Conservation (phyloP, 2,329 filamentous ascomycete species). For the Pleurostoma richardsiae region DNA sequence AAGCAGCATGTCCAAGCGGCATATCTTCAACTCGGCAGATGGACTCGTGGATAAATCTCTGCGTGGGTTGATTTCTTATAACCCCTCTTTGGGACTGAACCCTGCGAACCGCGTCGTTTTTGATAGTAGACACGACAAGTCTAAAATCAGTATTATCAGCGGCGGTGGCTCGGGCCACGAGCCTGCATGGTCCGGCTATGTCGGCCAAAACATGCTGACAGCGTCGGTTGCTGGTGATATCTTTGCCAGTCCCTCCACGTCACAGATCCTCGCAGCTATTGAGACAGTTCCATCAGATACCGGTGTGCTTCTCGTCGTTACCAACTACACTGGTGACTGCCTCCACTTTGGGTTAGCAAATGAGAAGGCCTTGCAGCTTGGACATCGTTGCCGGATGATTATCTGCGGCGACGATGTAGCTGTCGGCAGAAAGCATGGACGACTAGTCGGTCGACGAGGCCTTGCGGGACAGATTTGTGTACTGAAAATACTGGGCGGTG, state of each 20-base stretch:
- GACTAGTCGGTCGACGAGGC: conserved; percentile 56
- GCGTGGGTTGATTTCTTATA: conserved; percentile 47
- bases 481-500: conserved; percentile 51
- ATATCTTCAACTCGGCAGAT: conserved; percentile 47
- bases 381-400: conserved; percentile 50
- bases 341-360: conserved; percentile 57
- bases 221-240: conserved; percentile 58
- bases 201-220: conserved; percentile 56
- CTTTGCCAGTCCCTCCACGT: conserved; percentile 59
- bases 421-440: conserved; percentile 47
- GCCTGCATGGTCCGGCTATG: conserved; percentile 37
- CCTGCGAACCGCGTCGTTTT: conserved; percentile 46
- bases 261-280: conserved; percentile 56
- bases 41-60: conserved; percentile 49
- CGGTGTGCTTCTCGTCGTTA: conserved; percentile 56
- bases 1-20: conserved; percentile 42
- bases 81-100: conserved; percentile 44
- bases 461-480: conserved; percentile 57
- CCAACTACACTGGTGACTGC: conserved; percentile 62
- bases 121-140: conserved; percentile 34
- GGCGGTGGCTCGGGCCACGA: conserved; percentile 56
- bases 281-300: conserved; percentile 46
- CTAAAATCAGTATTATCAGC: conserved; percentile 44
- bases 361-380: conserved; percentile 50
- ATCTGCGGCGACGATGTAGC: conserved; percentile 63